phyloP scores from a whole-genome alignment of 768 basidiomycete species.

The Tephrocybe sp. region DNA sequence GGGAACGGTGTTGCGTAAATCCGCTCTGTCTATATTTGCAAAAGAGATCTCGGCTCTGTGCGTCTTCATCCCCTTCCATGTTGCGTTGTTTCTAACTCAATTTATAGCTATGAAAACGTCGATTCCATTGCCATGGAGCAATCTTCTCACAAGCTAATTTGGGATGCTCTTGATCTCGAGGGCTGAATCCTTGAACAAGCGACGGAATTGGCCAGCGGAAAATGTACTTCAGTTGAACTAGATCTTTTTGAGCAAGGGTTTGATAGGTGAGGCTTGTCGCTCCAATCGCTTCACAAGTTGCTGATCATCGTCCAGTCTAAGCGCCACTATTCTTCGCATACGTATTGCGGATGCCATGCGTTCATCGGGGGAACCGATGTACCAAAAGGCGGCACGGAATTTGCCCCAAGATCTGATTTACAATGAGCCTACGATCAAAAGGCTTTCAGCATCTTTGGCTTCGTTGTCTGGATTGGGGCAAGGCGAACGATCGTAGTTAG shows the following conservation, averaged over 20 bases:
- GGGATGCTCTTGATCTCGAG: conserved; percentile 21
- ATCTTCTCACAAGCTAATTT: conserved; percentile 18
- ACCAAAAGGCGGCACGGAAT: conserved; percentile 17
- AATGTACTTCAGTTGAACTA: not conserved
- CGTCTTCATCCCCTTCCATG: not conserved
- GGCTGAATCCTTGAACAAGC: conserved; percentile 25
- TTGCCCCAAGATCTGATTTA: conserved; percentile 28
- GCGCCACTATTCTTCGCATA: conserved; percentile 35
- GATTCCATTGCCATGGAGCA: not conserved
- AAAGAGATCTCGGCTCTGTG: conserved; percentile 40
- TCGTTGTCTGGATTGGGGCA: not conserved
- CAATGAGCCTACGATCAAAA: conserved; percentile 23
- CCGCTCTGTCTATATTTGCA: conserved; percentile 35
- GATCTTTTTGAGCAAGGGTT: conserved; percentile 17
- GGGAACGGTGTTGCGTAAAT: conserved; percentile 42
- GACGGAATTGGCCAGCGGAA: conserved; percentile 11
- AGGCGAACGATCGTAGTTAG: not conserved
- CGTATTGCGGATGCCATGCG: conserved; percentile 31
- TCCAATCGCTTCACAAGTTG: not conserved
- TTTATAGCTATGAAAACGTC: conserved; percentile 6
- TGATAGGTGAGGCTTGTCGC: conserved; percentile 14
- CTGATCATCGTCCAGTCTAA: conserved; percentile 23
- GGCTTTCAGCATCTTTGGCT: conserved; percentile 19
- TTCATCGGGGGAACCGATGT: conserved; percentile 10
- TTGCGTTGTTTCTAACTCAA: conserved; percentile 10